Percentiles rank a stretch among this genome's conserved stretches.
Evolutionary conservation across 352 stramenopile genomes (phyloP).

Genomic region (Bremia lactucae): DNA sequence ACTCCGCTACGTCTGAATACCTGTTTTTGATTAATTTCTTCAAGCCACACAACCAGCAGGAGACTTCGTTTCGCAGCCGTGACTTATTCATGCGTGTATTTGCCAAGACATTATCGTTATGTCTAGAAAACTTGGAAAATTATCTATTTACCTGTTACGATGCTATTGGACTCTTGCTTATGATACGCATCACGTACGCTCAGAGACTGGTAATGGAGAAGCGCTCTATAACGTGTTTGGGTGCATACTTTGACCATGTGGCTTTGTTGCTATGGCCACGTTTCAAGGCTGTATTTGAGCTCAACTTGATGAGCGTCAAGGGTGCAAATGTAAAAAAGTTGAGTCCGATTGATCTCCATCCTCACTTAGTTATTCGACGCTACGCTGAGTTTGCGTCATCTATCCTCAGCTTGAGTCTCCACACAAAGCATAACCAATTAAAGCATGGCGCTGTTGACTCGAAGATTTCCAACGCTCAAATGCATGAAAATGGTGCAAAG

Average conservation of each 20-base stretch:
- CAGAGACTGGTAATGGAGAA: slow-evolving; percentile 80
- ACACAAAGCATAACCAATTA: slow-evolving; percentile 35
- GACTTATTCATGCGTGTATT: slow-evolving; percentile 95
- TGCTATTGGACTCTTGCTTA: slow-evolving; percentile 94
- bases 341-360: slow-evolving; percentile 90
- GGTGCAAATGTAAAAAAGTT: slow-evolving; percentile 85
- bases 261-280: slow-evolving; percentile 94
- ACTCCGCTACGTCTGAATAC: slow-evolving; percentile 96
- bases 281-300: slow-evolving; percentile 94
- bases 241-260: slow-evolving; percentile 94
- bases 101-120: slow-evolving; percentile 89
- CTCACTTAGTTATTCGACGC: slow-evolving; percentile 93
- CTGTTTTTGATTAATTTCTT: slow-evolving; percentile 95
- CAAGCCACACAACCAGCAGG: slow-evolving; percentile 57
- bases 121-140: slow-evolving; percentile 97
- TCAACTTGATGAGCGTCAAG: slow-evolving; percentile 89
- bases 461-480: slow-evolving; percentile 49
- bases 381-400: slow-evolving; percentile 97
- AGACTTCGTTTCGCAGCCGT: slow-evolving; percentile 45
- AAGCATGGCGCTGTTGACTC: slow-evolving; percentile 18
- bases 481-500: slow-evolving; percentile 72
- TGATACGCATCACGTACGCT: slow-evolving; percentile 93
- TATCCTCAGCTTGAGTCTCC: slow-evolving; percentile 87
- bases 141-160: slow-evolving; percentile 97
- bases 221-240: slow-evolving; percentile 83